Evolutionary conservation across 176 grass and related monocot species (phyloP), one percentile per base, ranked within the genome.

Genomic region (Carex kokanica): DNA sequence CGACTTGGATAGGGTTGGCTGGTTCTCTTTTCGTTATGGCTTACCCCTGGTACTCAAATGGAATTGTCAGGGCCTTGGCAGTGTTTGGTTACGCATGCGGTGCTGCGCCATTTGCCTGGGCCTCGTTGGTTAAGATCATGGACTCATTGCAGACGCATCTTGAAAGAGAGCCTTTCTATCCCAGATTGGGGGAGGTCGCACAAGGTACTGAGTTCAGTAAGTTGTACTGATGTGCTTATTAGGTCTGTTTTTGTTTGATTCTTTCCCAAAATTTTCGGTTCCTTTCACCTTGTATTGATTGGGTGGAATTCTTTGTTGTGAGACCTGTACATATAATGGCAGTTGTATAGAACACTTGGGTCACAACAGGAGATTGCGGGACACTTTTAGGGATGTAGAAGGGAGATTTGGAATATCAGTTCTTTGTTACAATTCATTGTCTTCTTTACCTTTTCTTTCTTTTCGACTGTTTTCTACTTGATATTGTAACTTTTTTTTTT

Each of bases 41-140:
- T 43, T 99, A 79, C 88, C 97, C 97, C 51, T 99, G 97, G 97
- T 99, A 99, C 83, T 77, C 90, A 34, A 88, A 86, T 69, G 97
- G 97, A 20, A 81, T 92, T 41, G 49, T 62, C 77, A 91, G 97
- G 86, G 90, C 86, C 80, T 86, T 99, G 55, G 79, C 79, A 34
- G 23, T 99, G 71, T 87, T 89, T 47, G 89, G 75, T 6, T 99
- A 96, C 6, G 91, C 88, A 2, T 92, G 88, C 54, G 93, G 89
- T 87, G 81, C 81, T 4, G 79, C 91, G 0, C 97, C 97, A 4
- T 85, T 90, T 83, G 82, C 89, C 81, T 99, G 97, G 97, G 45
- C 88, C 21, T 91, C 93, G 2, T 1, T 90, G 47, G 88, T 88
- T 81, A 93, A 57, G 77, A 78, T 90, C 18, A 78, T 88, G 81